Base-by-base conservation (phyloP, 1,284 basidiomycete genomes). In the Ganoderma sinense region DNA sequence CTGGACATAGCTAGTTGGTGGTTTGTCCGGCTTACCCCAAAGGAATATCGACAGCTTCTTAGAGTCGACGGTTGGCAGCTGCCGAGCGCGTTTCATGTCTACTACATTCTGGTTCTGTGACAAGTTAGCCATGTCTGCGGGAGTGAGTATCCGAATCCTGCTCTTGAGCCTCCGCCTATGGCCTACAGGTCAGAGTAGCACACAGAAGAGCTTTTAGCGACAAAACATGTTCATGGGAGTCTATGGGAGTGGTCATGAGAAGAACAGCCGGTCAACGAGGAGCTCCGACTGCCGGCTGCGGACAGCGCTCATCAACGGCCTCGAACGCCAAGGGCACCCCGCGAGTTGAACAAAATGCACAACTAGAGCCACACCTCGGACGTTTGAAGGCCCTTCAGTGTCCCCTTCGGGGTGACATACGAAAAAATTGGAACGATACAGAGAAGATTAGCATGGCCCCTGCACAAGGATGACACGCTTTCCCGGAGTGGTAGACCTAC, bases 41-140 rank as follows among this genome's bases (percentile, higher is more conserved):
- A 72, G 61, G 43, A 68, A 72, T 8, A 31, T 36, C 3, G 66
- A 69, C 33, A 74, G 33, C 33, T 53, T 67, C 39, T 26, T 48
- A 0, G 64, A 16, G 26, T 70, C 66, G 31, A 72, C 43, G 4
- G 53, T 67, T 1, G 63, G 55, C 10, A 26, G 41, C 29, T 18
- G n/a, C n/a, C 70, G 65, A 4, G 70, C 70, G 16, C 59, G 53
- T 23, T 64, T 53, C 73, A 74, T 74, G 45, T 74, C 70, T 4
- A 29, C 41, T 20, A 61, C 68, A 40, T 64, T 68, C 16, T 36
- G 48, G 14, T 14, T 41, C n/a, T 43, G 16, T 43, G 41, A n/a
- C n/a, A n/a, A 43, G 41, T 18, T 18, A 14, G 16, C 16, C 41
- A 43, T 43, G 51, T 16, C 14, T 11, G 13, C 23, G 14, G 20